Evolutionary conservation across 352 stramenopile genomes (phyloP).

Genomic region (Phytophthora nicotianae): DNA sequence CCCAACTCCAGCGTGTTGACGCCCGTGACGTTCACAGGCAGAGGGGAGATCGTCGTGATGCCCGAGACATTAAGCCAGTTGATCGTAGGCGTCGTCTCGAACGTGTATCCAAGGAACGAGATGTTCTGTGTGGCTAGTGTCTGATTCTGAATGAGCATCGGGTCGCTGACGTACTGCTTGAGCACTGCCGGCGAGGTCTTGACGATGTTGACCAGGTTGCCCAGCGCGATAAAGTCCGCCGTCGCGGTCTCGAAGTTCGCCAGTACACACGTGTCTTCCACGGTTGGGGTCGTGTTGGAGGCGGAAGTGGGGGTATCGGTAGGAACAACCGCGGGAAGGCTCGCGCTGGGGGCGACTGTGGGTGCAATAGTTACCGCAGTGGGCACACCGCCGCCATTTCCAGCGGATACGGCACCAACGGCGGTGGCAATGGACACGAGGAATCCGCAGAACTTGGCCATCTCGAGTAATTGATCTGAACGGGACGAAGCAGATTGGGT

Average conservation of each 20-base stretch:
- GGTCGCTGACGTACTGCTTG: slow-evolving; percentile 43
- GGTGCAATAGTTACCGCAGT: slow-evolving; percentile 1
- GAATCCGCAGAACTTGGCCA: slow-evolving; percentile 33
- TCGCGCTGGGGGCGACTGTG: neutral
- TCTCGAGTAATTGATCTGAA: slow-evolving; percentile 32
- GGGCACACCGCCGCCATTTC: slow-evolving; percentile 14
- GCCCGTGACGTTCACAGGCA: slow-evolving; percentile 54
- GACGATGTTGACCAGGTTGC: slow-evolving; percentile 50
- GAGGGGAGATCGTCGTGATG: slow-evolving; percentile 48
- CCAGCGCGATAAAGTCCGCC: slow-evolving; percentile 52
- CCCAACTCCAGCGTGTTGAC: slow-evolving; percentile 44
- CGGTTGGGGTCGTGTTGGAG: neutral
- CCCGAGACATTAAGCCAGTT: slow-evolving; percentile 52
- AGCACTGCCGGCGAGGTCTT: slow-evolving; percentile 40
- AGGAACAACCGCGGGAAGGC: neutral
- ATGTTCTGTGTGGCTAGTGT: slow-evolving; percentile 47
- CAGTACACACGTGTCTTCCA: slow-evolving; percentile 39
- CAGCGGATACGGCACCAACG: slow-evolving; percentile 19
- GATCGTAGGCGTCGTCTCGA: slow-evolving; percentile 52
- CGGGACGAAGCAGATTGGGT: slow-evolving; percentile 31
- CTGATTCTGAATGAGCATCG: slow-evolving; percentile 45
- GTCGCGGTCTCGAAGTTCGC: slow-evolving; percentile 52
- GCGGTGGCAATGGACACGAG: slow-evolving; percentile 20
- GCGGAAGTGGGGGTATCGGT: neutral
- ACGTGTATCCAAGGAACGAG: slow-evolving; percentile 55